These are phyloP conservation scores for Echria macrotheca DNA, from an alignment of 495 filamentous ascomycete species.

Conservation along the genomic window DNA sequence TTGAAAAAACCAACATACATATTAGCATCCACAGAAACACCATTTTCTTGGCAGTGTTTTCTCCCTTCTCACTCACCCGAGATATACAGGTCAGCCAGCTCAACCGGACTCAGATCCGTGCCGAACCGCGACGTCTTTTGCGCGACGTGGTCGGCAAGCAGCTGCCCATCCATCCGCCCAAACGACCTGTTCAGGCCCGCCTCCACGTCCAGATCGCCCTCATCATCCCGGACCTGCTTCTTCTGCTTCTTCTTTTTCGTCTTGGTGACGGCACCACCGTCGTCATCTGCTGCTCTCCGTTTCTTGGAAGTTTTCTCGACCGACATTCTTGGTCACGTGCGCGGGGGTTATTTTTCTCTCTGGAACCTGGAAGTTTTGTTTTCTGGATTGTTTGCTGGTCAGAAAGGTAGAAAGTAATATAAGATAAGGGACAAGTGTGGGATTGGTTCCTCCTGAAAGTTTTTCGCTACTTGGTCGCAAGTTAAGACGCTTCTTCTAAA, in stretches of 20 bases:
- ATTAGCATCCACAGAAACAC: too few species aligned
- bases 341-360: too few species aligned
- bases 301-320: slow-evolving; percentile 31
- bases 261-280: slow-evolving; percentile 24
- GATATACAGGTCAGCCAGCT: slow-evolving; percentile 75
- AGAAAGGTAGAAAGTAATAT: too few species aligned
- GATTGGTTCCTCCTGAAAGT: too few species aligned
- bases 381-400: background rate
- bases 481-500: too few species aligned
- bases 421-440: too few species aligned
- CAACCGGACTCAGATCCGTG: slow-evolving; percentile 70
- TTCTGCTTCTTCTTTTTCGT: slow-evolving; percentile 55
- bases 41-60: too few species aligned
- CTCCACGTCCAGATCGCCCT: slow-evolving; percentile 57
- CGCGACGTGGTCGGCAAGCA: slow-evolving; percentile 84
- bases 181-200: slow-evolving; percentile 76
- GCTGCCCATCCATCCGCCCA: slow-evolving; percentile 68
- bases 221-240: slow-evolving; percentile 42
- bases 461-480: too few species aligned
- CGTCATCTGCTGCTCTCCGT: slow-evolving; percentile 28
- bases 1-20: background rate
- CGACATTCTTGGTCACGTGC: too few species aligned
- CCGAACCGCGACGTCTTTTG: slow-evolving; percentile 73
- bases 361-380: background rate
- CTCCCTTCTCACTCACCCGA: too few species aligned